Evolutionary conservation across 306 rosid genomes (phyloP).

Genomic region (Astragalus membranaceus): DNA sequence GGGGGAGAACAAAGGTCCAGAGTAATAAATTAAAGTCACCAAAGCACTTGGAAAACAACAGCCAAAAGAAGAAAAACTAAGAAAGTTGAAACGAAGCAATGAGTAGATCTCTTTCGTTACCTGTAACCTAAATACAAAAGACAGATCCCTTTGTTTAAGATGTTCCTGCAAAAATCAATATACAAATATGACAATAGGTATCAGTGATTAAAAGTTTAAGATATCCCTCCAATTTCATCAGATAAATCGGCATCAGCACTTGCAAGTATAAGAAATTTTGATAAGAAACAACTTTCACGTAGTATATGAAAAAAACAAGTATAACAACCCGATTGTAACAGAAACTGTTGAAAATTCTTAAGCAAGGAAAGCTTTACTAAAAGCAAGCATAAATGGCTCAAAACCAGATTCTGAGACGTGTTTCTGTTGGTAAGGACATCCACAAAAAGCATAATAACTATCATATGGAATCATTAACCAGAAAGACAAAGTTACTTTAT

Average conservation of each 20-base stretch:
- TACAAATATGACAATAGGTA: conserved; percentile 17
- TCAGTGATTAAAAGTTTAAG: conserved; percentile 12
- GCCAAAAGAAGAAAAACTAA: not conserved
- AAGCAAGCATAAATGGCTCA: conserved; percentile 7
- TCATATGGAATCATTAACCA: not conserved
- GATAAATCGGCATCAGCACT: not conserved
- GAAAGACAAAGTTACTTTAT: not conserved
- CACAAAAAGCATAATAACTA: conserved; percentile 15
- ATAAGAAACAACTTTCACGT: not conserved
- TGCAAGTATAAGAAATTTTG: not conserved
- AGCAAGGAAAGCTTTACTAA: not conserved
- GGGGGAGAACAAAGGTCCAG: not conserved
- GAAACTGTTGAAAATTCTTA: not conserved
- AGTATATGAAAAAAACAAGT: not conserved
- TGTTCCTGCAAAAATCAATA: conserved; percentile 63
- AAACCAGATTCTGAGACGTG: not conserved
- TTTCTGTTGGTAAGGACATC: not conserved
- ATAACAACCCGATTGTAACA: not conserved
- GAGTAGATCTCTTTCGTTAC: conserved; percentile 36
- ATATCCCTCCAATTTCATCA: conserved; percentile 11
- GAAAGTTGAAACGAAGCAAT: not conserved
- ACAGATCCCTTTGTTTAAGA: conserved; percentile 77
- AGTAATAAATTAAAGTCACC: not conserved
- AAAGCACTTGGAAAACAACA: not conserved
- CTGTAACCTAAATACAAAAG: conserved; percentile 97